These are phyloP conservation scores for Canna indica DNA, from an alignment of 176 grass and related monocot genomes.

Conservation along the genomic window DNA sequence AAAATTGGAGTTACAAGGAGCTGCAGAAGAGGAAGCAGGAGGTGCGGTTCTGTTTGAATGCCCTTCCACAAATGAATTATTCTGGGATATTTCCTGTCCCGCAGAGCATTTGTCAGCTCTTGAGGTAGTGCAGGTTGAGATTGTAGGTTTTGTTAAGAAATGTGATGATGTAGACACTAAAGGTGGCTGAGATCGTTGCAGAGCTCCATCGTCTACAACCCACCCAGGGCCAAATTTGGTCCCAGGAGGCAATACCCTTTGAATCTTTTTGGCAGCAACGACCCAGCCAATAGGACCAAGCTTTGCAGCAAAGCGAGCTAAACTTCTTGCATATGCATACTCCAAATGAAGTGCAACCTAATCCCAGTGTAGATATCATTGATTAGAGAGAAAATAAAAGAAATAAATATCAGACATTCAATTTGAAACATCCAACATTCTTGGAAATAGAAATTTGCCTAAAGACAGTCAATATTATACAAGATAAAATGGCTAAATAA, in stretches of 20 bases:
- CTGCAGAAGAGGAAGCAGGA: constrained; percentile 10
- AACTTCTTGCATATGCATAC: constrained; percentile 36
- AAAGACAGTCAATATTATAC: too few relatives aligned
- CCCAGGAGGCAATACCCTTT: constrained; percentile 34
- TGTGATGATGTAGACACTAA: not conserved
- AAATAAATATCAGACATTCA: not conserved
- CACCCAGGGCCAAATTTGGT: constrained; percentile 39
- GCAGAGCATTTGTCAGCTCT: constrained; percentile 13
- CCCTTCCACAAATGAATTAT: constrained; percentile 6
- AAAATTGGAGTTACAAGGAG: constrained; percentile 1
- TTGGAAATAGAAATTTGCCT: too few relatives aligned
- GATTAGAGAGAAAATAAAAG: not conserved
- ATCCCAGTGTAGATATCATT: not conserved
- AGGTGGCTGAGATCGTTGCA: constrained; percentile 8
- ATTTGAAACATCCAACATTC: not conserved
- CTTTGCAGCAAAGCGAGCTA: constrained; percentile 44
- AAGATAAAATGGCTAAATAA: too few relatives aligned
- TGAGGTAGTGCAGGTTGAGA: constrained; percentile 1
- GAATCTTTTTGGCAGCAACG: constrained; percentile 25
- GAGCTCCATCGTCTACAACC: constrained; percentile 29
- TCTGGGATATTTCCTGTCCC: constrained; percentile 4
- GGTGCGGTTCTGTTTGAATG: constrained; percentile 1
- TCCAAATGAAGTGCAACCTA: constrained; percentile 35
- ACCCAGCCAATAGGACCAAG: constrained; percentile 34
- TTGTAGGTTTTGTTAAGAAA: not conserved